These are phyloP conservation scores for Chalciporus chontae DNA, from an alignment of 768 basidiomycete genomes.

Conservation along the genomic window DNA sequence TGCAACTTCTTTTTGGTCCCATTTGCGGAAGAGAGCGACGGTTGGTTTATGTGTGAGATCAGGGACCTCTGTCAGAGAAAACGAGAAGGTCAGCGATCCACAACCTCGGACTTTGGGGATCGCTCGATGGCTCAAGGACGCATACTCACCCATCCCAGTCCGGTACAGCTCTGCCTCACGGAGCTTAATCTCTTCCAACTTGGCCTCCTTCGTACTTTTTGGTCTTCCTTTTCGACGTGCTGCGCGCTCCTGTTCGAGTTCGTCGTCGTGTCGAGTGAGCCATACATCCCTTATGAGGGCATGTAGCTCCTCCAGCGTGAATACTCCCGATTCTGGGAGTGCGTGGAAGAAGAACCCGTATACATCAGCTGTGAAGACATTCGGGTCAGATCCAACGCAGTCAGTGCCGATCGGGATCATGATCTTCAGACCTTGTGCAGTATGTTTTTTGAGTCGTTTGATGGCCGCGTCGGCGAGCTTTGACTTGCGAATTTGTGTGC, in stretches of 20 bases:
- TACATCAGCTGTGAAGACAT: conserved; percentile 50
- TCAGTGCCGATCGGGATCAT: background rate
- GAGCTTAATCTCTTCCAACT: conserved; percentile 67
- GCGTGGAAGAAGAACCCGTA: conserved; percentile 76
- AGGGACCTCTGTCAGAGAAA: conserved; percentile 54
- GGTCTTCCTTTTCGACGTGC: conserved; percentile 71
- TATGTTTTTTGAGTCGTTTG: conserved; percentile 56
- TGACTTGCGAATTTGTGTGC: conserved; percentile 63
- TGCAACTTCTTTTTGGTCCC: conserved; percentile 75
- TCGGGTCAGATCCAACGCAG: background rate
- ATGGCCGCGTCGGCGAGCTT: conserved; percentile 56
- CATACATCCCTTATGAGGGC: conserved; percentile 60
- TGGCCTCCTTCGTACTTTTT: conserved; percentile 63
- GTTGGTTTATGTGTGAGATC: conserved; percentile 74
- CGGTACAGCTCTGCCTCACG: conserved; percentile 71
- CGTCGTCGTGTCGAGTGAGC: conserved; percentile 68
- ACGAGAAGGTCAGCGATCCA: background rate
- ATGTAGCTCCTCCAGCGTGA: conserved; percentile 68
- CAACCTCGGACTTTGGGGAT: background rate
- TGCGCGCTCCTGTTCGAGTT: conserved; percentile 57
- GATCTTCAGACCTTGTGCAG: conserved; percentile 42
- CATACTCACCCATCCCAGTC: conserved; percentile 71
- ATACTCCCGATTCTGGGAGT: conserved; percentile 52
- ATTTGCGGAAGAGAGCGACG: conserved; percentile 66
- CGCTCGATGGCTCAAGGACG: background rate